Evolutionary conservation across 495 filamentous ascomycete species (phyloP).

Genomic region (Penicillium lividum): DNA sequence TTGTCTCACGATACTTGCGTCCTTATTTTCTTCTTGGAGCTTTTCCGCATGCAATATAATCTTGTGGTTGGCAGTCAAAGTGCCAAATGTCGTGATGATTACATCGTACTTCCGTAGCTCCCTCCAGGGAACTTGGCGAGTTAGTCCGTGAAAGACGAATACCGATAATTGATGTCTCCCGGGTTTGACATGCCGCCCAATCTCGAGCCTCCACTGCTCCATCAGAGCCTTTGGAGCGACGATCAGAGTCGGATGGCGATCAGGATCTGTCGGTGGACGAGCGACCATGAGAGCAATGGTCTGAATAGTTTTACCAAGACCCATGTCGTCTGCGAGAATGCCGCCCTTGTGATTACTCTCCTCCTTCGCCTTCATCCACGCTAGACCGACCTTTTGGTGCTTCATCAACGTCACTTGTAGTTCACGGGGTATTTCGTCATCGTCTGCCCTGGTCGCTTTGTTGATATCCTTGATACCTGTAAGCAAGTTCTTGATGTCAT

Average conservation of each 20-base stretch:
- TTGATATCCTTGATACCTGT: slow-evolving; percentile 74
- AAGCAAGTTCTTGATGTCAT: slow-evolving; percentile 68
- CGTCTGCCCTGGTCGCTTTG: slow-evolving; percentile 62
- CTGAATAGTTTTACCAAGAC: slow-evolving; percentile 92
- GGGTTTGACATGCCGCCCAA: slow-evolving; percentile 66
- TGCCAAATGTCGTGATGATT: slow-evolving; percentile 89
- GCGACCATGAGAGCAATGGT: slow-evolving; percentile 80
- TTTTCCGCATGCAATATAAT: slow-evolving; percentile 54
- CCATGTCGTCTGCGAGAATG: slow-evolving; percentile 92
- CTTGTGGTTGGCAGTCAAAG: slow-evolving; percentile 61
- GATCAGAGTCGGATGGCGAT: slow-evolving; percentile 79
- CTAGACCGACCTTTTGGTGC: slow-evolving; percentile 80
- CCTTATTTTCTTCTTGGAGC: slow-evolving; percentile 35
- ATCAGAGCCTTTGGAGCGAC: slow-evolving; percentile 84
- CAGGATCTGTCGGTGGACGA: slow-evolving; percentile 61
- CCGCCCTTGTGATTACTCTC: slow-evolving; percentile 75
- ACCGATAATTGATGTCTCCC: slow-evolving; percentile 62
- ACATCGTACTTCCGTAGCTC: slow-evolving; percentile 73
- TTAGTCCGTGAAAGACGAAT: slow-evolving; percentile 64
- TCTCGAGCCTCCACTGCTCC: slow-evolving; percentile 88
- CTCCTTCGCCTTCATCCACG: slow-evolving; percentile 84
- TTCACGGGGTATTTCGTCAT: slow-evolving; percentile 71
- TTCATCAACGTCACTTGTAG: slow-evolving; percentile 72
- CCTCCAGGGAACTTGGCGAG: slow-evolving; percentile 55
- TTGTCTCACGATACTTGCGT: slow-evolving; percentile 15